These are phyloP conservation scores for Kluyveromyces marxianus DNA, from an alignment of 1,139 yeast genomes.

Conservation along the genomic window DNA sequence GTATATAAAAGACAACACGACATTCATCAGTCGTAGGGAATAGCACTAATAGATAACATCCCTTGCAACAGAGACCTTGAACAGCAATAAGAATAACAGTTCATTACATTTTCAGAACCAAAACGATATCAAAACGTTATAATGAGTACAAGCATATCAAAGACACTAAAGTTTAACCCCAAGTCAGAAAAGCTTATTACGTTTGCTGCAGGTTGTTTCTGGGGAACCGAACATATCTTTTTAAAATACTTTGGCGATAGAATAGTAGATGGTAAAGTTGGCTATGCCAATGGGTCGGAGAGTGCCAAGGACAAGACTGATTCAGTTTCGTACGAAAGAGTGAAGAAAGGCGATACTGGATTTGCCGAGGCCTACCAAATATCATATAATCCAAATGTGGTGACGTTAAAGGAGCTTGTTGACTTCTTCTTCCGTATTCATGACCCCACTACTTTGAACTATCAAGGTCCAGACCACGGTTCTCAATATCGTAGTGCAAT, in stretches of 20 bases:
- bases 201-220: slow-evolving; percentile 82
- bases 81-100: no score
- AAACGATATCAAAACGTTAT: not conserved
- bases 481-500: slow-evolving; percentile 80
- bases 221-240: slow-evolving; percentile 90
- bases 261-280: slow-evolving; percentile 71
- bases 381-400: slow-evolving; percentile 63
- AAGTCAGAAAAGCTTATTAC: slow-evolving; percentile 46
- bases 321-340: slow-evolving; percentile 65
- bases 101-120: no score
- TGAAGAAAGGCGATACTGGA: slow-evolving; percentile 66
- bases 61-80: no score
- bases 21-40: no score
- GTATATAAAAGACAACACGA: no score
- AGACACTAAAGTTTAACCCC: slow-evolving; percentile 34
- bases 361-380: slow-evolving; percentile 78
- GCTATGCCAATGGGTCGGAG: slow-evolving; percentile 74
- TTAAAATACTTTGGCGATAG: slow-evolving; percentile 53
- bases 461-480: slow-evolving; percentile 80
- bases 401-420: slow-evolving; percentile 53
- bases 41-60: no score
- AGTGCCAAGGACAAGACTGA: slow-evolving; percentile 26
- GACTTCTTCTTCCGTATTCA: slow-evolving; percentile 89
- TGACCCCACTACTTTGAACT: slow-evolving; percentile 57
- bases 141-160: slow-evolving; percentile 24